Percentiles rank a stretch among this genome's conserved stretches.
Conservation (phyloP, 2,329 filamentous ascomycete species). For the Juglanconis oblonga region DNA sequence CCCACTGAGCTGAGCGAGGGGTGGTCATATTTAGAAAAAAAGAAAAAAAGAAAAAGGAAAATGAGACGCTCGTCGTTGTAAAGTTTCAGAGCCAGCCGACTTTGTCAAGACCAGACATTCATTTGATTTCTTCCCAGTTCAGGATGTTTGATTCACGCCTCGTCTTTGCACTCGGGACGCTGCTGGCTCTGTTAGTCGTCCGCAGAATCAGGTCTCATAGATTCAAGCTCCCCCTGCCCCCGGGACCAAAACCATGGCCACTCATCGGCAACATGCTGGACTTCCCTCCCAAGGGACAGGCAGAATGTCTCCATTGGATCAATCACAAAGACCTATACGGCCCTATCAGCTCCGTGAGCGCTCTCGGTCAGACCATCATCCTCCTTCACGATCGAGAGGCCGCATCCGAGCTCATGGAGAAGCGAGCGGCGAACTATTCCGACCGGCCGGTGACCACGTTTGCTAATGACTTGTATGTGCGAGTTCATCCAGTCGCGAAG, state of each 20-base stretch:
- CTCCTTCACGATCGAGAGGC: not conserved
- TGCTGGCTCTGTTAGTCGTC: too few relatives aligned
- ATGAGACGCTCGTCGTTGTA: too few relatives aligned
- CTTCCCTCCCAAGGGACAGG: not conserved
- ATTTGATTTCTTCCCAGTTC: too few relatives aligned
- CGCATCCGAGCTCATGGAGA: slow-evolving; percentile 8
- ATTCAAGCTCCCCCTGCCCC: not conserved
- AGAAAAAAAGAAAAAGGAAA: too few relatives aligned
- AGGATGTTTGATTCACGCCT: too few relatives aligned
- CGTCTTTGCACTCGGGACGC: not conserved
- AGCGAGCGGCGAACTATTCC: slow-evolving; percentile 1
- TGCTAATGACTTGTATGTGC: too few relatives aligned
- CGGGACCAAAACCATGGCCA: slow-evolving; percentile 9
- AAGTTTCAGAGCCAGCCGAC: too few relatives aligned
- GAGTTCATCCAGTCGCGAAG: too few relatives aligned
- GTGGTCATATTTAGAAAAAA: too few relatives aligned
- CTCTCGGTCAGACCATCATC: slow-evolving; percentile 5
- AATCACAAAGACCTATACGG: slow-evolving; percentile 5
- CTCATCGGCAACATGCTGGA: slow-evolving; percentile 2
- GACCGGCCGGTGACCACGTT: not conserved
- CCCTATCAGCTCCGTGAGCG: slow-evolving; percentile 9
- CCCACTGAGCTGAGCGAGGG: too few relatives aligned
- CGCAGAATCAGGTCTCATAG: too few relatives aligned
- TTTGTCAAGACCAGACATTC: too few relatives aligned
- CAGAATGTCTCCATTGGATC: slow-evolving; percentile 7